phyloP scores from a whole-genome alignment of 192 early-diverging fungal species.

The Thoreauomyces humboldtii region DNA sequence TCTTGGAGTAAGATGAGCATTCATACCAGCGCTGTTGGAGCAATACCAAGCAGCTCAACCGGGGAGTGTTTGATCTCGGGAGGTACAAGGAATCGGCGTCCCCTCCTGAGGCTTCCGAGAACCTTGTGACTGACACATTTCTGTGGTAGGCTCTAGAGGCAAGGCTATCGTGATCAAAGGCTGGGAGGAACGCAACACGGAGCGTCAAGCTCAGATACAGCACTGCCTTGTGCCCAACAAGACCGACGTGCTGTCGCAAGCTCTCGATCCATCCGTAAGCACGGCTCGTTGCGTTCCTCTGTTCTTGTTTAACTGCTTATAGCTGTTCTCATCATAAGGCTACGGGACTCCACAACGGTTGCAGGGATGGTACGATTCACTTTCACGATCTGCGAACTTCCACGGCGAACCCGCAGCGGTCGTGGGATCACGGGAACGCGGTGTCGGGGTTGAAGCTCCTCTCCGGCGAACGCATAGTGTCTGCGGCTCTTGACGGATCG shows the following conservation, averaged over 20 bases:
- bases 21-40: not conserved
- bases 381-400: constrained; percentile 1
- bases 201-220: not conserved
- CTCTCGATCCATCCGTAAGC: not conserved
- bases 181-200: constrained; percentile 6
- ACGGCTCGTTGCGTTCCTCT: not conserved
- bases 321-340: constrained; percentile 3
- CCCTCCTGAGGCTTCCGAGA: not conserved
- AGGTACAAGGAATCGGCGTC: not conserved
- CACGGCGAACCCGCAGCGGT: not conserved
- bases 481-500: constrained; percentile 17
- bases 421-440: not conserved
- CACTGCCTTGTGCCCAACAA: not conserved
- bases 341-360: not conserved
- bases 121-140: not conserved
- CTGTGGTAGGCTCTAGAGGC: not conserved
- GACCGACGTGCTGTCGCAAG: constrained; percentile 14
- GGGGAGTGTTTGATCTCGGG: not conserved
- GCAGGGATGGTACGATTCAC: constrained; percentile 11
- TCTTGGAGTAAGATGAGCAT: constrained; percentile 9
- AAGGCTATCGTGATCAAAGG: not conserved
- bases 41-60: not conserved
- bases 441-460: not conserved
- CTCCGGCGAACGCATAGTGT: not conserved
- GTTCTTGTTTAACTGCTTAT: not conserved